A percentile compares a stretch with the other conserved stretches of the same genome.
phyloP scores from a whole-genome alignment of 78 protist species.

The Anaeramoeba flamelloides region DNA sequence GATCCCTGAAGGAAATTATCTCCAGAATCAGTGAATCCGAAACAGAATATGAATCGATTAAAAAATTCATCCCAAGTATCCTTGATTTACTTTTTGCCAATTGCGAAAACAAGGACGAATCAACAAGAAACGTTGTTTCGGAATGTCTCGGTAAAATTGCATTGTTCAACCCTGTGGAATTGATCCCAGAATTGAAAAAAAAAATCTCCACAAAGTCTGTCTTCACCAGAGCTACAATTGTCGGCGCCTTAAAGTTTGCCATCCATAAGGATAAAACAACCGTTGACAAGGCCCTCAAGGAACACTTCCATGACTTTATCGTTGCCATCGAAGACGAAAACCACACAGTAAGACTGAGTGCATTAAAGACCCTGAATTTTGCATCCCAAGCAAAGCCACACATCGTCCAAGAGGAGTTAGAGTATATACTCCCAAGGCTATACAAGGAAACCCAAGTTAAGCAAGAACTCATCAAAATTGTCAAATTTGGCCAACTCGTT shows the following conservation, averaged over 20 bases:
- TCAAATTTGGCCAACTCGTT: slow-evolving; percentile 79
- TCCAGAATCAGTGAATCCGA: too few relatives aligned
- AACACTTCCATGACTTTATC: slow-evolving; percentile 25
- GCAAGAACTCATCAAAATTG: slow-evolving; percentile 57
- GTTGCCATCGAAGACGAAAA: slow-evolving; percentile 30
- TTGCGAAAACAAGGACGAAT: slow-evolving; percentile 58
- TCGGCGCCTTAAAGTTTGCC: slow-evolving; percentile 52
- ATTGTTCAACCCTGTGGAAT: slow-evolving; percentile 33
- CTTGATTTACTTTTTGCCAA: slow-evolving; percentile 35
- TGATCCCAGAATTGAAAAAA: slow-evolving; percentile 31
- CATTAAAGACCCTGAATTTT: slow-evolving; percentile 56
- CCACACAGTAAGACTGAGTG: slow-evolving; percentile 49
- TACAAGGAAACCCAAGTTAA: slow-evolving; percentile 48
- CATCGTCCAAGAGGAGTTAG: slow-evolving; percentile 28
- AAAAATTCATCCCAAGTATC: slow-evolving; percentile 19
- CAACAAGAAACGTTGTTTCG: slow-evolving; percentile 66
- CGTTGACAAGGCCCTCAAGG: slow-evolving; percentile 25
- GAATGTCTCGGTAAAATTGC: slow-evolving; percentile 76
- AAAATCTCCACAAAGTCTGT: background rate
- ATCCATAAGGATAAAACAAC: slow-evolving; percentile 35
- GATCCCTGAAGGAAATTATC: slow-evolving; percentile 54
- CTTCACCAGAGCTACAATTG: slow-evolving; percentile 30
- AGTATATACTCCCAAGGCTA: slow-evolving; percentile 35
- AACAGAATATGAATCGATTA: too few relatives aligned
- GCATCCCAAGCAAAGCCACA: slow-evolving; percentile 50